Percentiles rank a stretch among this genome's conserved stretches.
Evolutionary conservation across 2,329 filamentous ascomycete genomes (phyloP).

Genomic region (Ophiocordyceps camponoti-floridani): DNA sequence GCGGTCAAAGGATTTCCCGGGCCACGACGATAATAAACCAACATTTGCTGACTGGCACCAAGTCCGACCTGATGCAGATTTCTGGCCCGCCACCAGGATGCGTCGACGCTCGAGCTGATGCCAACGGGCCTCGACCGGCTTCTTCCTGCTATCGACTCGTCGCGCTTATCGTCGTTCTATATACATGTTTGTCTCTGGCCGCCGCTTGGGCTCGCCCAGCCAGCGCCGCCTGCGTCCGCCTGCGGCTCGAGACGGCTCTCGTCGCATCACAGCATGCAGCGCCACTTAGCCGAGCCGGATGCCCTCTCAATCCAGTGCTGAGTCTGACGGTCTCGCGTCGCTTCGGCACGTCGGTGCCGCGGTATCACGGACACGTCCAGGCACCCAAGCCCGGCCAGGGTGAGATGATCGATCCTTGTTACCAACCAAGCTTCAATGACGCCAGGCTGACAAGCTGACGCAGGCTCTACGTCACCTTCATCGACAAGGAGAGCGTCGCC

Average conservation of each 20-base stretch:
- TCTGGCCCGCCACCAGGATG: not conserved
- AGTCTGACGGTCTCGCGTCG: constrained; percentile 16
- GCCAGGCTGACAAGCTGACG: constrained; percentile 1
- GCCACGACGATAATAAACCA: constrained; percentile 4
- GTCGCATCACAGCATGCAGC: not conserved
- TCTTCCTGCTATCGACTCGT: not conserved
- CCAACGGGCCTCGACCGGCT: not conserved
- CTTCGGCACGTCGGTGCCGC: constrained; percentile 47
- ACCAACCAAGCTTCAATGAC: not conserved
- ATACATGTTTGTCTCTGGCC: not conserved
- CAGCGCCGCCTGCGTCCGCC: not conserved
- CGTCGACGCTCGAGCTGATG: constrained; percentile 1
- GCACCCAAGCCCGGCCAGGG: constrained; percentile 81
- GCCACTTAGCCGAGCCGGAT: not conserved
- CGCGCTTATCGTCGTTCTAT: not conserved
- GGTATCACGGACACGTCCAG: constrained; percentile 61
- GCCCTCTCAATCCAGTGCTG: not conserved
- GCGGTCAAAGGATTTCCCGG: constrained; percentile 17
- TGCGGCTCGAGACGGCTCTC: not conserved
- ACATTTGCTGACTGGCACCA: no score
- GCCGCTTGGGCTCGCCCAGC: not conserved
- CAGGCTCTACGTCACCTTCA: constrained; percentile 76
- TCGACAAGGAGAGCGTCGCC: constrained; percentile 72
- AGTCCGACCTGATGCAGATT: no score
- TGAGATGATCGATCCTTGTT: constrained; percentile 28